These are phyloP conservation scores for Phanerodontia chrysosporium DNA, from an alignment of 768 basidiomycete species.

Conservation along the genomic window DNA sequence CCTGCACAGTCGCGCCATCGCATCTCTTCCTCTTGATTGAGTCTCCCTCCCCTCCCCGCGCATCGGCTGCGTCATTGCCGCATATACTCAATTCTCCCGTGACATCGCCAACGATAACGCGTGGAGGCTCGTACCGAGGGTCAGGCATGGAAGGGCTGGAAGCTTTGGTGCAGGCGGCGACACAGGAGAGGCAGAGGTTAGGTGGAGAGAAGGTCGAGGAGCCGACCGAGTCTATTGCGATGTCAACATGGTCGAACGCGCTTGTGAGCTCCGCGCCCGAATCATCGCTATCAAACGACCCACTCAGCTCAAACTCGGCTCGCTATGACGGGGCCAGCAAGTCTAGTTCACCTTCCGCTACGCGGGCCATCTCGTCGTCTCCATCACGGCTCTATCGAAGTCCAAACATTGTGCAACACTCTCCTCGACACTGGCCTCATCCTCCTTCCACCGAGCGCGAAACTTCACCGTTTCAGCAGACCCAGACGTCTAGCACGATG, in stretches of 20 bases:
- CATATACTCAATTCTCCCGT: conserved; percentile 12
- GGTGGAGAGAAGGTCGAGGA: conserved; percentile 23
- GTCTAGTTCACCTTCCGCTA: neutral
- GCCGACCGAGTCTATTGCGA: neutral
- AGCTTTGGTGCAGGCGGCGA: conserved; percentile 68
- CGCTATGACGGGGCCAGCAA: neutral
- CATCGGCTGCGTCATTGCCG: conserved; percentile 11
- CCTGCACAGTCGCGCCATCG: conserved; percentile 1
- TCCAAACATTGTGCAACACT: neutral
- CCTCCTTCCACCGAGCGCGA: neutral
- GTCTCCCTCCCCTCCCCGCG: conserved; percentile 7
- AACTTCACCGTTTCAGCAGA: too few relatives aligned
- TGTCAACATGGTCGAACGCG: conserved; percentile 2
- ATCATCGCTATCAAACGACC: too few relatives aligned
- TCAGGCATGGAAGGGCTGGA: conserved; percentile 37
- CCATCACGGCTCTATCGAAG: neutral
- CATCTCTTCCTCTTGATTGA: conserved; percentile 9
- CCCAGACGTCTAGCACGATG: neutral
- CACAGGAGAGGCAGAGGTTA: conserved; percentile 58
- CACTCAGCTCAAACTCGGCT: too few relatives aligned
- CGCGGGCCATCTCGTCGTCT: neutral
- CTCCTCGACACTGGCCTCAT: neutral
- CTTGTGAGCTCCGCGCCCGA: too few relatives aligned
- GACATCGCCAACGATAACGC: neutral
- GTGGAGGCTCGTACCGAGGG: neutral